Evolutionary conservation across 2,329 filamentous ascomycete genomes (phyloP), one percentile per base, ranked within the genome.

Genomic region (Pseudogymnoascus sp.): DNA sequence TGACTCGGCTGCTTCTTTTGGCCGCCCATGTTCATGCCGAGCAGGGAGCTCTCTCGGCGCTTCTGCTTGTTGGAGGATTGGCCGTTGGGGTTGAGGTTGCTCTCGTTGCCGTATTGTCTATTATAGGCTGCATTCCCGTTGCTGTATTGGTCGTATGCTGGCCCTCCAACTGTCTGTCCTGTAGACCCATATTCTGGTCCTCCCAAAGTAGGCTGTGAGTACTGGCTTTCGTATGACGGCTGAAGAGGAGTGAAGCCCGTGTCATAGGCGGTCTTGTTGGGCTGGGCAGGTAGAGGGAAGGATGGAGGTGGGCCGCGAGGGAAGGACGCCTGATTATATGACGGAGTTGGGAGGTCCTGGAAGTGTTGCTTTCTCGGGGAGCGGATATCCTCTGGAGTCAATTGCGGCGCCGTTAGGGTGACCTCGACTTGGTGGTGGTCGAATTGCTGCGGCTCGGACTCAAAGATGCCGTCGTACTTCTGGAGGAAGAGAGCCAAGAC

Each of bases 401-500:
- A 67, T 22, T 73, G 68, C 25, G 74, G 71, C 14, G 72, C 71
- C 50, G 70, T 71, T 11, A 77, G 73, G 2, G 71, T 73, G 35
- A 79, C 70, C 64, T 82, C 80, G 18, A 76, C 64, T 11, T 78
- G 77, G 0, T 81, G 79, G 25, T 83, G 76, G 70, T 85, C 80
- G 61, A 86, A 85, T 59, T 85, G 80, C 66, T 87, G 84, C 0
- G 88, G 82, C 15, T 84, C 78, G 50, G 86, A 80, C 18, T 88
- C 88, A 71, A 97, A 99, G 57, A 99, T 93, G 41, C 82, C 83
- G 64, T 89, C 82, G 71, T 91, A 97, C 69, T 97, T 92, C 65
- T 94, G 92, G 62, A 99, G 80, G 73, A 99, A 94, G 73, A 95
- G 82, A 3, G 92, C 91, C 72, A 99, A 97, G 9, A 99, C 88